Evolutionary conservation across 352 stramenopile genomes (phyloP), one percentile per base, ranked within the genome.

Genomic region (Globisporangium nodosum): DNA sequence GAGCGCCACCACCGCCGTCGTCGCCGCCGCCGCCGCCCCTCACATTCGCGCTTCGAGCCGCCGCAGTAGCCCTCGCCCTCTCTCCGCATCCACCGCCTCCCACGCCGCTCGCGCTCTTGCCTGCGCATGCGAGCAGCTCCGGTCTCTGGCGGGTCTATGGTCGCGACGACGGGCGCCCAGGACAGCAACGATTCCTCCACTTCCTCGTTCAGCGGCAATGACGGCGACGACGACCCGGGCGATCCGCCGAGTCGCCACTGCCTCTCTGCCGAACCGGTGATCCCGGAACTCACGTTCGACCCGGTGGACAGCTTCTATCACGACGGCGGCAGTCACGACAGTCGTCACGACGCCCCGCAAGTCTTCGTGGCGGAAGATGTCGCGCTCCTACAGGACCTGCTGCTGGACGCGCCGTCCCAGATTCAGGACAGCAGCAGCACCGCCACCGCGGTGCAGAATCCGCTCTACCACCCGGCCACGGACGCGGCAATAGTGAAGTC

Each of bases 351-450:
- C 20, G 27, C 16, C n/a, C 24, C 56, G 13, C 30, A 39, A 13
- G 5, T 43, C 27, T 27, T 59, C 49, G 54, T 59, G 16, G 54
- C 30, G 31, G 57, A 63, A 20, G 57, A 63, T 48, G 57, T 53
- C 50, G 50, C 49, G 42, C 50, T 63, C n/a, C 42, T 63, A 1
- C 57, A 52, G 30, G 51, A 58, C 42, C 49, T 63, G 46, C 55
- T 60, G 46, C 50, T 63, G 48, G 40, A 58, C 35, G 13, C 40
- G 11, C 42, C 57, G 8, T 20, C 40, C 5, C 20, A 43, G 5
- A 30, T 42, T 12, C 33, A 7, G 3, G 31, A 30, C 33, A 37
- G 13, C 11, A 33, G 30, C 53, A 35, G 42, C 42, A 48, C 42
- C 42, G n/a, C 42, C 42, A 12, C 18, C 3, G 42, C 42, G 16